Evolutionary conservation across 352 stramenopile species (phyloP).

Genomic region (Thraustochytrium striatum): DNA sequence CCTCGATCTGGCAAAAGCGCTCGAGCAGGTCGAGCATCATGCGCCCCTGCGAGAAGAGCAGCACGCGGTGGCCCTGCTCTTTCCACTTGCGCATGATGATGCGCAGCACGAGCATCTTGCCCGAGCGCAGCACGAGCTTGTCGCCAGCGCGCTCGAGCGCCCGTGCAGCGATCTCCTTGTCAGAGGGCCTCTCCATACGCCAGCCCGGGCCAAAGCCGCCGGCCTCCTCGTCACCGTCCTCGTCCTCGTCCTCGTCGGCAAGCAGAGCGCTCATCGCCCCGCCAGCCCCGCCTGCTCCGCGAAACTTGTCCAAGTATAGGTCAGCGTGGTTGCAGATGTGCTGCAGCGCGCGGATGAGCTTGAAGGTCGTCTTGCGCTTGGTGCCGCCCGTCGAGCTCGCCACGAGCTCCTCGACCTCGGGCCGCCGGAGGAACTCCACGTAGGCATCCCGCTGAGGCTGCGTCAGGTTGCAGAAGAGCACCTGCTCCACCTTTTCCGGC

Average conservation of each 20-base stretch:
- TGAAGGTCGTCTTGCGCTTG: slow-evolving; percentile 28
- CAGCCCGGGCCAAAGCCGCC: neutral
- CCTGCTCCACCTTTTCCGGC: slow-evolving; percentile 95
- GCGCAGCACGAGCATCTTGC: slow-evolving; percentile 92
- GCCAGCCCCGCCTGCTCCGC: slow-evolving; percentile 7
- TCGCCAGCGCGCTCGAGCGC: slow-evolving; percentile 59
- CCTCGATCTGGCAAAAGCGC: slow-evolving; percentile 69
- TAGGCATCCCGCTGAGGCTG: slow-evolving; percentile 80
- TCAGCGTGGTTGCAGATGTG: slow-evolving; percentile 51
- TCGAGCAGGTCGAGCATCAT: slow-evolving; percentile 97
- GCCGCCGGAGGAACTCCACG: slow-evolving; percentile 65
- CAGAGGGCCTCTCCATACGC: neutral
- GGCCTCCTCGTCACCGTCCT: neutral
- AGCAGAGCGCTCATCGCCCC: slow-evolving; percentile 11
- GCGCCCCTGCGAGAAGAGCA: slow-evolving; percentile 94
- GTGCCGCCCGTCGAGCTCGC: slow-evolving; percentile 7
- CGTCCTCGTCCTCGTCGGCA: neutral
- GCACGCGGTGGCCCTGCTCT: slow-evolving; percentile 86
- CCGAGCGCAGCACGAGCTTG: slow-evolving; percentile 54
- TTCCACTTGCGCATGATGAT: slow-evolving; percentile 92
- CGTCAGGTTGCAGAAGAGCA: slow-evolving; percentile 92
- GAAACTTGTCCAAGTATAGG: slow-evolving; percentile 51
- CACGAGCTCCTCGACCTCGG: slow-evolving; percentile 62
- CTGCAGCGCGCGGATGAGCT: slow-evolving; percentile 37
- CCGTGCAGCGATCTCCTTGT: too few relatives aligned